Percentiles rank a stretch among this genome's conserved stretches.
phyloP scores from a whole-genome alignment of 768 basidiomycete genomes.

The Neoboletus subvelutipes region DNA sequence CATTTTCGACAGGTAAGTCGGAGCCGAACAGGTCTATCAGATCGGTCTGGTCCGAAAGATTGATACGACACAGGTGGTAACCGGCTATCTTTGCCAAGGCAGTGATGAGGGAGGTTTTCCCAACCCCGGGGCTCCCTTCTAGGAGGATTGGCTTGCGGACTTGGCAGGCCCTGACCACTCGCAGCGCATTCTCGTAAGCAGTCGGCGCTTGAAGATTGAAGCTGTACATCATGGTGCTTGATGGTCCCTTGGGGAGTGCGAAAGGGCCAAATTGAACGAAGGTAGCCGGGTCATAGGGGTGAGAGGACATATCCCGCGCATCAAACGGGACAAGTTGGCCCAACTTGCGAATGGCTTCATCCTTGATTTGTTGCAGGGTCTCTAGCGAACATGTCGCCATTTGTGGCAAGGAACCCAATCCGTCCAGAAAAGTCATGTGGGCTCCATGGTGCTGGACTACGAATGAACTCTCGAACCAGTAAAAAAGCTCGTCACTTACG shows the following conservation, averaged over 20 bases:
- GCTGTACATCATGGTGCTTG: constrained; percentile 31
- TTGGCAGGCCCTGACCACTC: constrained; percentile 88
- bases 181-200: constrained; percentile 81
- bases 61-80: constrained; percentile 85
- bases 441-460: constrained; percentile 81
- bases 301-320: constrained; percentile 22
- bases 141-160: constrained; percentile 87
- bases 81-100: constrained; percentile 83
- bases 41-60: constrained; percentile 97
- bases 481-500: constrained; percentile 44
- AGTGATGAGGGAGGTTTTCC: constrained; percentile 90
- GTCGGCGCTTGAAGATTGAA: constrained; percentile 92
- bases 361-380: constrained; percentile 59
- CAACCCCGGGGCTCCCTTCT: constrained; percentile 97
- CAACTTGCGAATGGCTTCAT: constrained; percentile 55
- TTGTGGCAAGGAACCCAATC: constrained; percentile 77
- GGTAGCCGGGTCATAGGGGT: constrained; percentile 34
- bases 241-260: constrained; percentile 59
- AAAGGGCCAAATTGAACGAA: constrained; percentile 72
- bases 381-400: constrained; percentile 60
- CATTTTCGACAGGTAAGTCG: constrained; percentile 93
- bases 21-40: constrained; percentile 95
- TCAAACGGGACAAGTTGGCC: constrained; percentile 52
- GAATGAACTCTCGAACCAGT: constrained; percentile 12
- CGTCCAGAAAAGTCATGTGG: constrained; percentile 90